Percentiles rank a stretch among this genome's conserved stretches.
These are phyloP conservation scores for Trichoderma pleuroti DNA, from an alignment of 2,329 filamentous ascomycete genomes.

Conservation along the genomic window DNA sequence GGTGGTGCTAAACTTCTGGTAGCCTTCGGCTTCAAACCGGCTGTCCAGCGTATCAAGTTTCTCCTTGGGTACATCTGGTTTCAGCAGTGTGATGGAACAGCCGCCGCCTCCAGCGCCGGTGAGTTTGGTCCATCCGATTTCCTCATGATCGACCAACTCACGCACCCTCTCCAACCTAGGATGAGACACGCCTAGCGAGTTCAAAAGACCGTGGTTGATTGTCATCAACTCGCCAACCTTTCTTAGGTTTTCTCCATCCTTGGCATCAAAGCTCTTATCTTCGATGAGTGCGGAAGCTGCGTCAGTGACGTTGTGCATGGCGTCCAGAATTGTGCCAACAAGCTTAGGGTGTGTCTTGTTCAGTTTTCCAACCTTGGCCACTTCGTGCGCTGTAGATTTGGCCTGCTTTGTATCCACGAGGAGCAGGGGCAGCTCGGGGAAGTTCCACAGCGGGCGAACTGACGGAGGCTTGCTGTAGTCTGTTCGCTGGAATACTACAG, in stretches of 20 bases:
- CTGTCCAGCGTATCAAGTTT: constrained; percentile 61
- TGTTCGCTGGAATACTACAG: constrained; percentile 80
- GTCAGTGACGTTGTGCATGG: constrained; percentile 71
- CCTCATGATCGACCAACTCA: constrained; percentile 83
- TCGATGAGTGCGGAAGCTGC: constrained; percentile 53
- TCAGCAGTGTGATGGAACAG: constrained; percentile 88
- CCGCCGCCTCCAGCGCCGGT: constrained; percentile 94
- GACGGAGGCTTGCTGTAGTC: constrained; percentile 74
- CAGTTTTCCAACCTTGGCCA: constrained; percentile 77
- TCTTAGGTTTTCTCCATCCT: constrained; percentile 60
- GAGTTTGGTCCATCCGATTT: constrained; percentile 94
- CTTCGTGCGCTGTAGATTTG: constrained; percentile 80
- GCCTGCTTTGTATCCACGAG: constrained; percentile 85
- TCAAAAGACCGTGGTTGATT: constrained; percentile 88
- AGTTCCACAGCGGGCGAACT: constrained; percentile 75
- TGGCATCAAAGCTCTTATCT: constrained; percentile 64
- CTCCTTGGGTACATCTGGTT: constrained; percentile 56
- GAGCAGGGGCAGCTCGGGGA: constrained; percentile 86
- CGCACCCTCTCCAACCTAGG: constrained; percentile 87
- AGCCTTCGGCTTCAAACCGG: constrained; percentile 67
- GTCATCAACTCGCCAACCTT: constrained; percentile 83
- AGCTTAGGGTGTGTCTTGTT: constrained; percentile 70
- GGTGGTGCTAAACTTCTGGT: constrained; percentile 81
- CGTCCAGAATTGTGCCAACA: constrained; percentile 75
- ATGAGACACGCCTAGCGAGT: constrained; percentile 91